Percentiles rank a stretch among this genome's conserved stretches.
Evolutionary conservation across 1,284 basidiomycete species (phyloP).

Genomic region (Rhodotorula sp.): DNA sequence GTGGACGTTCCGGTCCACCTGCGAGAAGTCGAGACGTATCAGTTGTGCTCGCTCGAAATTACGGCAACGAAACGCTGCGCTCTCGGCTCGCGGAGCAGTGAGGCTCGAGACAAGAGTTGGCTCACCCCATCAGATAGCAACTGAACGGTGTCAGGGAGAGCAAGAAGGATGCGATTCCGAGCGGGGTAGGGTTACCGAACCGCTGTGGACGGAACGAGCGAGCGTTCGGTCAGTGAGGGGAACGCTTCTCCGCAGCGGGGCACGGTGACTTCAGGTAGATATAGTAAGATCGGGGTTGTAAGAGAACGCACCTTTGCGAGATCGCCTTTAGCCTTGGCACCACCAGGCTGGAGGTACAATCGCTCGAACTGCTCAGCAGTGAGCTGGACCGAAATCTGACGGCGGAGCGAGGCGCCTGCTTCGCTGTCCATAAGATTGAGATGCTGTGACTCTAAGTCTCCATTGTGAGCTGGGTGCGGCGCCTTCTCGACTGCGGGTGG

Average conservation of each 20-base stretch:
- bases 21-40: background rate
- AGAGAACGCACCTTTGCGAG: slow-evolving; percentile 18
- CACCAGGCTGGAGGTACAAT: slow-evolving; percentile 43
- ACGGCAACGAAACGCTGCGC: background rate
- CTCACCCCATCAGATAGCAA: slow-evolving; percentile 26
- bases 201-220: slow-evolving; percentile 22
- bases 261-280: no score
- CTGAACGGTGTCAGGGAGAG: slow-evolving; percentile 38
- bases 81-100: no score
- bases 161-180: slow-evolving; percentile 37
- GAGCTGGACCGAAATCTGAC: slow-evolving; percentile 32
- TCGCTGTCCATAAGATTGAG: slow-evolving; percentile 14
- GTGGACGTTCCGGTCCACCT: slow-evolving; percentile 27
- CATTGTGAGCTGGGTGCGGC: background rate
- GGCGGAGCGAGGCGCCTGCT: slow-evolving; percentile 28
- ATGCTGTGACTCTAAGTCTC: slow-evolving; percentile 11
- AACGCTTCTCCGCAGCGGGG: background rate
- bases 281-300: background rate
- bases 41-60: background rate
- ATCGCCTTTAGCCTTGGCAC: slow-evolving; percentile 41
- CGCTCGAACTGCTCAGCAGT: slow-evolving; percentile 25
- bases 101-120: no score
- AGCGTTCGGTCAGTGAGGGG: slow-evolving; percentile 7
- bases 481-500: slow-evolving; percentile 11
- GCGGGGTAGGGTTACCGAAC: slow-evolving; percentile 43